Evolutionary conservation across 192 early-diverging fungal species (phyloP), one percentile per base, ranked within the genome.

Genomic region (Backusella sp.): DNA sequence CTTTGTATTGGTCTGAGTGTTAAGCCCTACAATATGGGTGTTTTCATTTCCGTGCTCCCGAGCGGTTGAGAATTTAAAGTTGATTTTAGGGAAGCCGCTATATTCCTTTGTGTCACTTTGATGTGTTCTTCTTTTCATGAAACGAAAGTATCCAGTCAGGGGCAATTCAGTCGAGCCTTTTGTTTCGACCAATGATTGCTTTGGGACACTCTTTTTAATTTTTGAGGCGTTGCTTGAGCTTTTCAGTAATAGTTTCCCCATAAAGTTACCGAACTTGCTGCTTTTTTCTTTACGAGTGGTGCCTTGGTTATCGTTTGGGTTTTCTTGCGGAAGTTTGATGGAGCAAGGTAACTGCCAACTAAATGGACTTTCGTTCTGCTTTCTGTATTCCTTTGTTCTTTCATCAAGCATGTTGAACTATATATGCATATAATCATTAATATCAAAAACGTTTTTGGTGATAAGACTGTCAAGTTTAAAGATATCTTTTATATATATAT

Each of bases 221-320:
- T 28, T 68, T n/a, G 56, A 62, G 21, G 56, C 9, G 35, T 49
- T 68, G 11, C n/a, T 26, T 11, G 17, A 12, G 35, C 53, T 73
- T 34, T 73, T 32, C 19, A 73, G 21, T 39, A 73, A 41, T 41
- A 73, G 14, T n/a, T 73, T 73, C 37, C 72, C 72, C 72, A 73
- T 73, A 28, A 73, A 73, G 23, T 39, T 56, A 5, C 72, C 72
- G 30, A 73, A 73, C 23, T 73, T 73, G 26, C 42, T 71, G 35
- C 21, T 69, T 35, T 19, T 69, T 3, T 41, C 11, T 4, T 37
- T 41, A 21, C 1, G 21, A 8, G n/a, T 37, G 0, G 6, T 21
- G 4, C 17, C 41, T 37, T 69, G n/a, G 5, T 8, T 19, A 19
- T 26, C 26, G 30, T 0, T 21, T 35, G 66, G 30, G 3, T 6